Evolutionary conservation across 306 rosid species (phyloP).

Genomic region (Prunus campanulata): DNA sequence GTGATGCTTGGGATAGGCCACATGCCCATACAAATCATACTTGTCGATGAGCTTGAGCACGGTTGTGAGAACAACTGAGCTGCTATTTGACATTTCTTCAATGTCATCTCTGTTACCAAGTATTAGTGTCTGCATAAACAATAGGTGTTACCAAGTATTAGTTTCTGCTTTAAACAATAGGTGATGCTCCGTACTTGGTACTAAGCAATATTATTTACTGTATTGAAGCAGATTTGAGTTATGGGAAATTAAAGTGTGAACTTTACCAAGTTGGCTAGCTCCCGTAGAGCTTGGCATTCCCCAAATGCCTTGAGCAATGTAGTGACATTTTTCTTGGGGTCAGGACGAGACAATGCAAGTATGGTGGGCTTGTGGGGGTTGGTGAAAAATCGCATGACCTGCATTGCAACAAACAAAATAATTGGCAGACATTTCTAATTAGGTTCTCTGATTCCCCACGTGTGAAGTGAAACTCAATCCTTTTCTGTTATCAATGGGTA

Average conservation of each 20-base stretch:
- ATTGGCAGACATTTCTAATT: neutral
- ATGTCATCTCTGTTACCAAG: conserved; percentile 86
- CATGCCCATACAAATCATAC: conserved; percentile 80
- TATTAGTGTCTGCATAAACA: conserved; percentile 57
- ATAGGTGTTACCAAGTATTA: conserved; percentile 59
- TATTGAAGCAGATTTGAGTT: neutral
- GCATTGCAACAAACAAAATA: conserved; percentile 16
- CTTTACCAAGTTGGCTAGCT: conserved; percentile 71
- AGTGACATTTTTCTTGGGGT: conserved; percentile 83
- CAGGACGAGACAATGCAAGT: conserved; percentile 87
- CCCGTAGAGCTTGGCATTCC: conserved; percentile 64
- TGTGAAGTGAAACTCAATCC: neutral
- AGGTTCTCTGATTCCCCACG: neutral
- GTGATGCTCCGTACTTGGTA: neutral
- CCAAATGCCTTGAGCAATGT: conserved; percentile 85
- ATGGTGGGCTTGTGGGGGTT: conserved; percentile 90
- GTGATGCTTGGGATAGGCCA: conserved; percentile 88
- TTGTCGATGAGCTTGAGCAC: conserved; percentile 77
- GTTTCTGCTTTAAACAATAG: conserved; percentile 38
- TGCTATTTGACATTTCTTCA: conserved; percentile 66
- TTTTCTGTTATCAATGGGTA: neutral
- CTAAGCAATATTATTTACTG: neutral
- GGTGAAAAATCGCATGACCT: conserved; percentile 77
- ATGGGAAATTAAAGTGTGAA: neutral
- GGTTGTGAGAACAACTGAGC: conserved; percentile 59